These are phyloP conservation scores for Adansonia rubrostipa DNA, from an alignment of 441 rosid species.

Conservation along the genomic window DNA sequence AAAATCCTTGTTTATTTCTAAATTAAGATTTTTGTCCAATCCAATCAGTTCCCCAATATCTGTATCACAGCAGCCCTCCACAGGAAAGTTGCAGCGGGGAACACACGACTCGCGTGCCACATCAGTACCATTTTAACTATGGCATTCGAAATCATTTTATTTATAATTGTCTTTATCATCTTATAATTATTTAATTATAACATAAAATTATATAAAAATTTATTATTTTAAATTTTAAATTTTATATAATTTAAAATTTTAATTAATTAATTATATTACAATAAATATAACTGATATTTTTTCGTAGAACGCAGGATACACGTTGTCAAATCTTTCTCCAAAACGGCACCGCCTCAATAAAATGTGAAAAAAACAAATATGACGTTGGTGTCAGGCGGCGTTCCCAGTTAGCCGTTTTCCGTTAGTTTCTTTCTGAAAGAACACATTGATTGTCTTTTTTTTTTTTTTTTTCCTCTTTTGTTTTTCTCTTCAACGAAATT, in stretches of 20 bases:
- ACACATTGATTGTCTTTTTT: conserved; percentile 38
- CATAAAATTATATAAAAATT: no score
- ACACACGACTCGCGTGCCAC: conserved; percentile 26
- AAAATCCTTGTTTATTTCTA: not conserved
- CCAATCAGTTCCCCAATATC: not conserved
- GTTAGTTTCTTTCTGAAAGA: conserved; percentile 37
- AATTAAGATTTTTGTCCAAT: not conserved
- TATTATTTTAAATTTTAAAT: no score
- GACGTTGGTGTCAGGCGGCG: conserved; percentile 47
- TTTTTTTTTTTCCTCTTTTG: not conserved
- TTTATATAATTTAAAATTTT: no score
- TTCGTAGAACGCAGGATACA: not conserved
- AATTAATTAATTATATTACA: no score
- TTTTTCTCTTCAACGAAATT: not conserved
- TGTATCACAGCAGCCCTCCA: conserved; percentile 10
- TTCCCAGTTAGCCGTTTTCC: conserved; percentile 49
- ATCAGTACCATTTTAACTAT: not conserved
- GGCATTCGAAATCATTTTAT: no score
- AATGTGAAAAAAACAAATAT: conserved; percentile 12
- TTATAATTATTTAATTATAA: no score
- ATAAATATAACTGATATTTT: no score
- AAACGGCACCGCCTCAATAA: conserved; percentile 15
- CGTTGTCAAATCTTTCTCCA: not conserved
- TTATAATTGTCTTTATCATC: no score
- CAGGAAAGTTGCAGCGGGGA: conserved; percentile 32